These are phyloP conservation scores for Kurtzmaniella quercitrusa DNA, from an alignment of 1,139 yeast genomes.

Conservation along the genomic window DNA sequence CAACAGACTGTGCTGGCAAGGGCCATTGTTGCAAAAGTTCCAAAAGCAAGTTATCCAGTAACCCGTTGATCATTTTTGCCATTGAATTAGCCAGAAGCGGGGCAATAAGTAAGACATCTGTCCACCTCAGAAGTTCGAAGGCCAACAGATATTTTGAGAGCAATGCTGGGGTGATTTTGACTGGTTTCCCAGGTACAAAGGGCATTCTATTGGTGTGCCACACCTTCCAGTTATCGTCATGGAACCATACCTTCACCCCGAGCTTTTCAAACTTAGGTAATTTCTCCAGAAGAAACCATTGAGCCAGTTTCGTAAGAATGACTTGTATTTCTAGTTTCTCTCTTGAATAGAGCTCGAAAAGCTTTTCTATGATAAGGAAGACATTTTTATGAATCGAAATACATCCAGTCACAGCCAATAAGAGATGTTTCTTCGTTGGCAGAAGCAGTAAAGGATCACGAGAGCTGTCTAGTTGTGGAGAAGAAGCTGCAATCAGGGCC, in stretches of 20 bases:
- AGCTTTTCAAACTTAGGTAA: conserved; percentile 20
- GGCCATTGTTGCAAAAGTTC: conserved; percentile 27
- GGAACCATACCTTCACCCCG: conserved; percentile 27
- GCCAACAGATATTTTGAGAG: conserved; percentile 16
- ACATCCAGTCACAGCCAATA: conserved; percentile 28
- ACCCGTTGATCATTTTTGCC: conserved; percentile 25
- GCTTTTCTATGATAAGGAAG: conserved; percentile 23
- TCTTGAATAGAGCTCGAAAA: conserved; percentile 22
- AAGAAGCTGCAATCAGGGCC: neutral
- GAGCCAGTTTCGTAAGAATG: conserved; percentile 24
- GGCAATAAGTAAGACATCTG: conserved; percentile 30
- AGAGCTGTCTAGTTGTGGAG: neutral
- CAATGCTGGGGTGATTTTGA: conserved; percentile 11
- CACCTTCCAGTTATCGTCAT: conserved; percentile 20
- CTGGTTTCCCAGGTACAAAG: neutral
- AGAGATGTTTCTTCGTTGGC: conserved; percentile 19
- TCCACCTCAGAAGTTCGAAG: conserved; percentile 24
- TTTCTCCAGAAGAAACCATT: conserved; percentile 22
- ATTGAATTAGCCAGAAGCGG: conserved; percentile 27
- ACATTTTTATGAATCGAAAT: conserved; percentile 22
- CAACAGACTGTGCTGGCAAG: neutral
- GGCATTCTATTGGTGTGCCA: conserved; percentile 13
- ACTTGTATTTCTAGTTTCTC: conserved; percentile 24
- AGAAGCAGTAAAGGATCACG: neutral
- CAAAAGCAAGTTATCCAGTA: conserved; percentile 24